Evolutionary conservation across 768 basidiomycete species (phyloP).

Genomic region (Infundibulicybe gibba): DNA sequence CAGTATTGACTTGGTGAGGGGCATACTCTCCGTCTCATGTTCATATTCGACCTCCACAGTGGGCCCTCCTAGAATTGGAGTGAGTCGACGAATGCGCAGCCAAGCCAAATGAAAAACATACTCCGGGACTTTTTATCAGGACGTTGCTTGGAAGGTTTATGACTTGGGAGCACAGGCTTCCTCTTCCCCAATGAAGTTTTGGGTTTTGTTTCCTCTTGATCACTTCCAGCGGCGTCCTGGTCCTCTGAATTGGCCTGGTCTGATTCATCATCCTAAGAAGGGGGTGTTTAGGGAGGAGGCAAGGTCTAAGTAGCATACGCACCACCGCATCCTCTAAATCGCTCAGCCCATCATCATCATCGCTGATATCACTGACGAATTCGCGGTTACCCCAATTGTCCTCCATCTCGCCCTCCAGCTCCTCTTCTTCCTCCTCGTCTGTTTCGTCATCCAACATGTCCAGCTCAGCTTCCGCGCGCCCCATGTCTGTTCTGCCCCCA

Average conservation of each 20-base stretch:
- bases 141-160: conserved; percentile 44
- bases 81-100: conserved; percentile 1
- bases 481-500: conserved; percentile 25
- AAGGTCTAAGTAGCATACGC: conserved; percentile 21
- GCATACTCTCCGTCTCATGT: conserved; percentile 76
- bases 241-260: conserved; percentile 41
- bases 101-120: conserved; percentile 25
- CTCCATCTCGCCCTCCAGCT: conserved; percentile 42
- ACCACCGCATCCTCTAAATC: conserved; percentile 71
- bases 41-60: conserved; percentile 97
- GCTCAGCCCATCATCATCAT: conserved; percentile 59
- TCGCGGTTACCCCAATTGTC: conserved; percentile 62
- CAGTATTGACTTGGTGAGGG: conserved; percentile 46
- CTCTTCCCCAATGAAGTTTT: conserved; percentile 63
- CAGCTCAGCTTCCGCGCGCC: conserved; percentile 47
- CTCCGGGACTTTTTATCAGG: conserved; percentile 61
- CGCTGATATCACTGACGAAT: conserved; percentile 75
- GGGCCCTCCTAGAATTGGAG: conserved; percentile 52
- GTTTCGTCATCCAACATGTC: conserved; percentile 46
- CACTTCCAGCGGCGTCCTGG: conserved; percentile 35
- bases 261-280: conserved; percentile 28
- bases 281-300: background rate
- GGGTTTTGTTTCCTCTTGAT: conserved; percentile 26
- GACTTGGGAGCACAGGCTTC: conserved; percentile 44
- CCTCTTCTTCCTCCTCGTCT: conserved; percentile 61